A percentile compares a stretch with the other conserved stretches of the same genome.
Evolutionary conservation across 2,329 filamentous ascomycete species (phyloP).

Genomic region (Dactylellina drechsleri): DNA sequence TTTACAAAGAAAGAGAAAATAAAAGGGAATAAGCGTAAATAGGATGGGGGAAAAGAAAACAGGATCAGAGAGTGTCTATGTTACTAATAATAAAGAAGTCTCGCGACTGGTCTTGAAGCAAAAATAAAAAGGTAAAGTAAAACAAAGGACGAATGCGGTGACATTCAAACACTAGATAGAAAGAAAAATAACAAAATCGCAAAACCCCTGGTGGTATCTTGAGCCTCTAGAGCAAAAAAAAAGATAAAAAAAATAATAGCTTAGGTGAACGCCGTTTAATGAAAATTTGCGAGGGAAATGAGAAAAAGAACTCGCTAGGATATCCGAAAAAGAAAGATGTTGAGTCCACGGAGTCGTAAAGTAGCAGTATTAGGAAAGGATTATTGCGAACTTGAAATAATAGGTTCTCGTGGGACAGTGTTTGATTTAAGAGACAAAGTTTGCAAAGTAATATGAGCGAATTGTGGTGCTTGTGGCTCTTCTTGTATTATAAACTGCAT

Average conservation of each 20-base stretch:
- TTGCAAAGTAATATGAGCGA: background rate
- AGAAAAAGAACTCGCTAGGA: constrained; percentile 42
- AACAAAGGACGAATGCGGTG: constrained; percentile 13
- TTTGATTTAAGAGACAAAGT: background rate
- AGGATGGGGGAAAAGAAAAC: background rate
- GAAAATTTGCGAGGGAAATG: constrained; percentile 14
- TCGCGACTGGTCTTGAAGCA: background rate
- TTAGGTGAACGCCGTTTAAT: constrained; percentile 41
- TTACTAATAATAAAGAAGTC: constrained; percentile 11
- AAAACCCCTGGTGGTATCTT: constrained; percentile 51
- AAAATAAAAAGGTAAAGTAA: background rate
- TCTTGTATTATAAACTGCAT: background rate
- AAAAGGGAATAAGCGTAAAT: too few relatives aligned
- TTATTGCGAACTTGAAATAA: background rate
- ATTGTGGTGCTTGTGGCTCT: background rate
- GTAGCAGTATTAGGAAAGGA: background rate
- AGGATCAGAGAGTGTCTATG: constrained; percentile 32
- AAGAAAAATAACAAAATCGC: too few relatives aligned
- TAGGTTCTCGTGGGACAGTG: background rate
- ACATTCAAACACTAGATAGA: too few relatives aligned
- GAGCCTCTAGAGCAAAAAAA: constrained; percentile 34
- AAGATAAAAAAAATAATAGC: constrained; percentile 10
- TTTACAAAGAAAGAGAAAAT: too few relatives aligned
- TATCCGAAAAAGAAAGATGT: constrained; percentile 12
- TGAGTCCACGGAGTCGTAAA: background rate